Percentiles rank a stretch among this genome's conserved stretches.
These are phyloP conservation scores for Glaciozyma antarctica DNA, from an alignment of 768 basidiomycete species.

Conservation along the genomic window DNA sequence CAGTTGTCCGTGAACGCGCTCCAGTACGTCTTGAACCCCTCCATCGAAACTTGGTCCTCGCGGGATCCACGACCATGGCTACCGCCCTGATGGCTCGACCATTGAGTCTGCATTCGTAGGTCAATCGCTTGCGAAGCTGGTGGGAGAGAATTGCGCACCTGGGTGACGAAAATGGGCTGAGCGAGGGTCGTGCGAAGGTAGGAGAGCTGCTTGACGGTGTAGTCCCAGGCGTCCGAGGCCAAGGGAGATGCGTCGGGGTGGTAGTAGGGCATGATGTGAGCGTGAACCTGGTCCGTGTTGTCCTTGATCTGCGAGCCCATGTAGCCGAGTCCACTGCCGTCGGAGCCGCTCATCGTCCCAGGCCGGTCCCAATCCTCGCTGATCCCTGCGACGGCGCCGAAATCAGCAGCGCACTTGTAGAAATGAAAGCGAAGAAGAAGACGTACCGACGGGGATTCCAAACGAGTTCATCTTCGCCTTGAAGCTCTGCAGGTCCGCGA, in stretches of 20 bases:
- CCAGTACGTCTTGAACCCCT: slow-evolving; percentile 17
- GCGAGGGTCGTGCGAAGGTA: slow-evolving; percentile 2
- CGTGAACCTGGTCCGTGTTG: slow-evolving; percentile 26
- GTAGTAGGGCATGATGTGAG: slow-evolving; percentile 10
- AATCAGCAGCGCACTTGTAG: background rate
- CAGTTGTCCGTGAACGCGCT: slow-evolving; percentile 6
- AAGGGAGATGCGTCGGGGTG: background rate
- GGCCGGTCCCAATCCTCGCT: slow-evolving; percentile 31
- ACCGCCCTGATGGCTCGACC: background rate
- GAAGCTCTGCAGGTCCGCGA: slow-evolving; percentile 16
- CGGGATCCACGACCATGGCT: slow-evolving; percentile 9
- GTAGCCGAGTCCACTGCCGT: slow-evolving; percentile 8
- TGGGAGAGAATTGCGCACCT: slow-evolving; percentile 1
- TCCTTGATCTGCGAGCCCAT: slow-evolving; percentile 10
- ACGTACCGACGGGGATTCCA: no score
- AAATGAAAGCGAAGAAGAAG: background rate
- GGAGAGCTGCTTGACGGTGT: background rate
- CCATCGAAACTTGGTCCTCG: slow-evolving; percentile 6
- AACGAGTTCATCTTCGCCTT: slow-evolving; percentile 9
- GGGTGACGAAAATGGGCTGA: slow-evolving; percentile 13
- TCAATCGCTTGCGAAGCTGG: background rate
- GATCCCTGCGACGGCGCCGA: slow-evolving; percentile 26
- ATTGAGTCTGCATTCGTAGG: background rate
- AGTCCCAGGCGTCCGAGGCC: background rate
- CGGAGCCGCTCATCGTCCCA: background rate